These are phyloP conservation scores for Fusarium redolens DNA, from an alignment of 2,329 filamentous ascomycete genomes.

Conservation along the genomic window DNA sequence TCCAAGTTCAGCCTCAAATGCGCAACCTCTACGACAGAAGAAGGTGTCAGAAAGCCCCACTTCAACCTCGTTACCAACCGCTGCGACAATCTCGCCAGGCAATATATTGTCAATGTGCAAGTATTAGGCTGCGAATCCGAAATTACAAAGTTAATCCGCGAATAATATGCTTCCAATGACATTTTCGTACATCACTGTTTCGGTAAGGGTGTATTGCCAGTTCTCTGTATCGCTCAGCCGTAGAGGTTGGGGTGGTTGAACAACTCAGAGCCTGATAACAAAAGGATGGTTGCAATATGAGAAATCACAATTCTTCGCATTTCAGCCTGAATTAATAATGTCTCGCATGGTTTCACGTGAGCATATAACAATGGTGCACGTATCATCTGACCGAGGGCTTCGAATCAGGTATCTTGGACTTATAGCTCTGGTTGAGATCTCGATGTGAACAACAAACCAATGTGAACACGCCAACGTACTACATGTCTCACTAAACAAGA, in stretches of 20 bases:
- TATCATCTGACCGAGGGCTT: too few species aligned
- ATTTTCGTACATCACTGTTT: accelerated
- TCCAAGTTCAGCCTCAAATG: not conserved
- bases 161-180: not conserved
- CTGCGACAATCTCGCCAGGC: not conserved
- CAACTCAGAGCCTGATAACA: not conserved
- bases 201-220: accelerated
- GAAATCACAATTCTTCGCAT: not conserved
- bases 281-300: not conserved
- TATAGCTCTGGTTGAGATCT: not conserved
- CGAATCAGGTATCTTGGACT: accelerated
- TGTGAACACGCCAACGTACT: not conserved
- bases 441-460: too few species aligned
- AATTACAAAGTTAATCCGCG: not conserved
- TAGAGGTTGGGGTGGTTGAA: not conserved
- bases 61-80: not conserved
- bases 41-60: not conserved
- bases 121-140: not conserved
- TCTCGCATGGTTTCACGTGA: accelerated
- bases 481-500: not conserved
- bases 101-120: too few species aligned
- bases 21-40: not conserved
- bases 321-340: not conserved
- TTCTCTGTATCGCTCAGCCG: not conserved
- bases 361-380: accelerated